A percentile compares a stretch with the other conserved stretches of the same genome.
Conservation (phyloP, 2,329 filamentous ascomycete species). For the Fusarium domesticum region DNA sequence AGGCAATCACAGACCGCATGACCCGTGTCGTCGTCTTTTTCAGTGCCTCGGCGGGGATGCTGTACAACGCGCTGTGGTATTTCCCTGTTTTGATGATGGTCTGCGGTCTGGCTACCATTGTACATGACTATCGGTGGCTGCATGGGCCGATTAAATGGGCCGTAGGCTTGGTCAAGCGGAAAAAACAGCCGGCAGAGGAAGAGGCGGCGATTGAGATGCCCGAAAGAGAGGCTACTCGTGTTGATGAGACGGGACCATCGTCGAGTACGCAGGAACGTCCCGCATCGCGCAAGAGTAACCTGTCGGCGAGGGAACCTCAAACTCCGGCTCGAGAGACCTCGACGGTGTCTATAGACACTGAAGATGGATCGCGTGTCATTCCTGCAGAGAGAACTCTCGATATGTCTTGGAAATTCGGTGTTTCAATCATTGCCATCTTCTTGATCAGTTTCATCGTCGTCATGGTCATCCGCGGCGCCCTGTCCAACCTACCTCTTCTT, state of each 20-base stretch:
- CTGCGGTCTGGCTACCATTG: slow-evolving; percentile 50
- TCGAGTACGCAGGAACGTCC: background rate
- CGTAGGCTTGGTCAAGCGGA: slow-evolving; percentile 5
- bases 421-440: slow-evolving; percentile 46
- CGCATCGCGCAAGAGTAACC: slow-evolving; percentile 2
- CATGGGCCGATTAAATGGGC: slow-evolving; percentile 31
- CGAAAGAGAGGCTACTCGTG: background rate
- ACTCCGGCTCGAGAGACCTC: background rate
- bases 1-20: slow-evolving; percentile 63
- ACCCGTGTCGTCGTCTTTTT: slow-evolving; percentile 63
- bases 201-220: slow-evolving; percentile 10
- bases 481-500: slow-evolving; percentile 41
- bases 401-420: slow-evolving; percentile 46
- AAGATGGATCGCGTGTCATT: slow-evolving; percentile 30
- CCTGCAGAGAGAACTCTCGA: slow-evolving; percentile 35
- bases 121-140: slow-evolving; percentile 56
- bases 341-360: background rate
- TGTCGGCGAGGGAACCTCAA: slow-evolving; percentile 1
- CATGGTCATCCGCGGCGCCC: slow-evolving; percentile 49
- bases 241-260: background rate
- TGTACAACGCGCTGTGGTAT: slow-evolving; percentile 74
- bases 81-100: slow-evolving; percentile 63
- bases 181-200: background rate
- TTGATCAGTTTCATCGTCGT: slow-evolving; percentile 55
- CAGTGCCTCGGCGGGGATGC: slow-evolving; percentile 60